Evolutionary conservation across 2,329 filamentous ascomycete genomes (phyloP), one percentile per base, ranked within the genome.

Genomic region (Colletotrichum zoysiae): DNA sequence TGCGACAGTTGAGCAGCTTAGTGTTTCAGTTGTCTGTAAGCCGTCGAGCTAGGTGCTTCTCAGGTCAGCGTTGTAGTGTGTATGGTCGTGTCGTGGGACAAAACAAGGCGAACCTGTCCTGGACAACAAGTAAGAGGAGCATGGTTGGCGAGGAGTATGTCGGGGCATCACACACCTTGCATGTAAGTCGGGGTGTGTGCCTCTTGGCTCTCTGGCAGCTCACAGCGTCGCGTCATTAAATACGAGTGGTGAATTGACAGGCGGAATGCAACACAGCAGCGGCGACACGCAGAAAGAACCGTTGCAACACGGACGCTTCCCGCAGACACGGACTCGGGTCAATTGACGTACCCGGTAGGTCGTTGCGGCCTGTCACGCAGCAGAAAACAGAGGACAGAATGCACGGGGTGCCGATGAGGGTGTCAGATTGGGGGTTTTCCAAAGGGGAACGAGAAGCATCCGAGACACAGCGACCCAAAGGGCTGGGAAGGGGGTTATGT

Each of bases 271-370:
- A 56, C 26, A 42, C 38, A 16, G 23, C 46, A 58, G 30, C 18
- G 26, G 56, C 46, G 44, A 42, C 67, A 40, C 63, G 56, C 33
- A 42, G 48, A 23, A 33, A 42, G 48, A 23, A 33, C 67, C 30
- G 63, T 59, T 26, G 53, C 33, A 38, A 48, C 38, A 64, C 62
- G 40, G 40, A 44, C 38, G 33, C 16, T 14, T 56, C 18, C 56
- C 63, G 40, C 60, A 56, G 55, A 57, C 63, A 38, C 56, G 67
- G 55, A 48, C 57, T 11, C 65, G 63, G 63, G n/a, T 42, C n/a
- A 33, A 46, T 48, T 56, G 50, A 50, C 35, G 50, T 38, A 42
- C 12, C 38, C 38, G 38, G 40, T 42, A 51, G 20, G 20, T 61
- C 50, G 23, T 8, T n/a, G 50, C 18, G 14, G 42, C 26, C 35